phyloP scores from a whole-genome alignment of 768 basidiomycete species.

The Serendipita sp. region DNA sequence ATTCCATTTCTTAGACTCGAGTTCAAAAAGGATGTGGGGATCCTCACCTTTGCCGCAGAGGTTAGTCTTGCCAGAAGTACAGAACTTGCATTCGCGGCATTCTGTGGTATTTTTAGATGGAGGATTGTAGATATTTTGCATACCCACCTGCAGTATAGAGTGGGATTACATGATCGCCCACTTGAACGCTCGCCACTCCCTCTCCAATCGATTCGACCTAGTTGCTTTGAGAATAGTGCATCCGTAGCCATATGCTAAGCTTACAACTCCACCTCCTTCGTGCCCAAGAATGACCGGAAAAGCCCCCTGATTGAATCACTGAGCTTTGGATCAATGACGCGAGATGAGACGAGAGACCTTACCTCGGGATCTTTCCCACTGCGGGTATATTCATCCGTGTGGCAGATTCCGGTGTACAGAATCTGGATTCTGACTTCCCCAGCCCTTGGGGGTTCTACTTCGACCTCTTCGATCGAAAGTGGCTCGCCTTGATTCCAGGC shows the following conservation, averaged over 20 bases:
- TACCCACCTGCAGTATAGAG: slow-evolving; percentile 75
- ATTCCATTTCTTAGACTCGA: slow-evolving; percentile 3
- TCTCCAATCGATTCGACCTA: slow-evolving; percentile 96
- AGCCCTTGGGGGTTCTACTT: slow-evolving; percentile 79
- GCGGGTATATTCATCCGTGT: slow-evolving; percentile 95
- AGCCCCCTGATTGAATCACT: slow-evolving; percentile 35
- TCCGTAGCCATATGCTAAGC: slow-evolving; percentile 16
- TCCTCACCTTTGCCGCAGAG: slow-evolving; percentile 76
- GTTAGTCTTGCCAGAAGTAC: slow-evolving; percentile 96
- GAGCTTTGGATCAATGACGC: slow-evolving; percentile 5
- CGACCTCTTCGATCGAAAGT: slow-evolving; percentile 77
- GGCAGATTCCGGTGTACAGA: slow-evolving; percentile 89
- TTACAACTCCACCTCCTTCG: slow-evolving; percentile 79
- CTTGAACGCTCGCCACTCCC: slow-evolving; percentile 67
- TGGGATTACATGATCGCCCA: slow-evolving; percentile 93
- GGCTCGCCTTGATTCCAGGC: slow-evolving; percentile 87
- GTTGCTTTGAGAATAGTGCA: background rate
- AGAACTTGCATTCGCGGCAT: slow-evolving; percentile 96
- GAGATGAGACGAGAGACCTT: slow-evolving; percentile 9
- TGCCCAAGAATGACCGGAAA: slow-evolving; percentile 92
- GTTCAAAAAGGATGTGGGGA: background rate
- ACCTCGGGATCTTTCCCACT: slow-evolving; percentile 94
- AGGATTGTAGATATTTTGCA: slow-evolving; percentile 11
- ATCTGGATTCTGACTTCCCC: slow-evolving; percentile 91
- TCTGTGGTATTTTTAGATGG: slow-evolving; percentile 30